Conservation (phyloP, 176 grass and related monocot genomes). For the Metroxylon sagu region DNA sequence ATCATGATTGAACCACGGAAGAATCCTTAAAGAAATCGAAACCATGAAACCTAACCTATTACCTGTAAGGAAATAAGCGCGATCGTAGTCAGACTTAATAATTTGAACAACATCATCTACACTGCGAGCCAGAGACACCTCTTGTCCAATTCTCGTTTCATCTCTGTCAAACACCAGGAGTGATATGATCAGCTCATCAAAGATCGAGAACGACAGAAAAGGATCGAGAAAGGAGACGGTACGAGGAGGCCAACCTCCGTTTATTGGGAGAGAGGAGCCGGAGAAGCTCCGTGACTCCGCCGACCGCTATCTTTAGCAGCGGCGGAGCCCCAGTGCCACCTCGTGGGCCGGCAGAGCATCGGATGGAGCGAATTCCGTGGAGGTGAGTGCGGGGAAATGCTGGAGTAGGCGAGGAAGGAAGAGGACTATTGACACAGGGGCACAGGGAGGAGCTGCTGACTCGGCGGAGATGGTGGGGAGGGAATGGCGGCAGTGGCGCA, state of each 20-base stretch:
- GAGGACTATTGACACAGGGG: no score
- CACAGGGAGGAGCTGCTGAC: no score
- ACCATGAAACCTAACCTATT: not conserved
- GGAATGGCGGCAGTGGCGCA: no score
- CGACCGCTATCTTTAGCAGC: constrained; percentile 23
- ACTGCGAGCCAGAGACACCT: constrained; percentile 12
- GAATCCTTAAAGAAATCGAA: not conserved
- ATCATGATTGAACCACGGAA: not conserved
- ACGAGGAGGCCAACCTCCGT: constrained; percentile 7
- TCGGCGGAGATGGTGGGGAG: no score
- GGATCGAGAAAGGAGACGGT: not conserved
- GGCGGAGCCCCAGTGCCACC: constrained; percentile 15
- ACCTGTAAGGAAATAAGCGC: constrained; percentile 92
- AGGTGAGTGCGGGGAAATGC: no score
- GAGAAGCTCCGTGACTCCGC: constrained; percentile 59
- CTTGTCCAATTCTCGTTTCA: not conserved
- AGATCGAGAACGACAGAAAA: not conserved
- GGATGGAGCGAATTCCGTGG: not conserved
- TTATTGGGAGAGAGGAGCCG: constrained; percentile 45
- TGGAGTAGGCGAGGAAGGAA: no score
- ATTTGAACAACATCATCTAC: constrained; percentile 53
- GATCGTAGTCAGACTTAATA: constrained; percentile 50
- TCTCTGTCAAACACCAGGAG: not conserved
- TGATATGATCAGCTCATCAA: not conserved
- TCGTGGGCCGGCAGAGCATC: constrained; percentile 5